Percentiles rank a stretch among this genome's conserved stretches.
phyloP scores from a whole-genome alignment of 306 rosid genomes.

The Chamaecrista fasciculata region DNA sequence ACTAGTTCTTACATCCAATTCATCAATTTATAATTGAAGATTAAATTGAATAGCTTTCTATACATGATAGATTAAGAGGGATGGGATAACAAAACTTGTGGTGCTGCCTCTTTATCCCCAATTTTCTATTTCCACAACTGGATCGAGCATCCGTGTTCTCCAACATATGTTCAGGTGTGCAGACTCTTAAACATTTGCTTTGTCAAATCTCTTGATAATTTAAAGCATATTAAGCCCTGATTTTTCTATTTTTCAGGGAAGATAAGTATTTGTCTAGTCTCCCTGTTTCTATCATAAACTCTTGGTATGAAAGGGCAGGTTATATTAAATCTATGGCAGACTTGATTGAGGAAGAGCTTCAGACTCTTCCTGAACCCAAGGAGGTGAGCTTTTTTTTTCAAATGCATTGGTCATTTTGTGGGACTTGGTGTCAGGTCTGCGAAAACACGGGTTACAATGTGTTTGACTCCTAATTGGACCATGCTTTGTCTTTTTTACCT shows the following conservation, averaged over 20 bases:
- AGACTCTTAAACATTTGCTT: slow-evolving; percentile 20
- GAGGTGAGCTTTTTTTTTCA: slow-evolving; percentile 63
- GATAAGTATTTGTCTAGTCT: slow-evolving; percentile 67
- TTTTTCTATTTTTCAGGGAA: slow-evolving; percentile 59
- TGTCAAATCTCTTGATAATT: slow-evolving; percentile 23
- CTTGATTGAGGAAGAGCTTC: slow-evolving; percentile 80
- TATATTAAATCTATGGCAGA: slow-evolving; percentile 91
- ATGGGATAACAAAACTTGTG: slow-evolving; percentile 87
- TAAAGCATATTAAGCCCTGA: slow-evolving; percentile 22
- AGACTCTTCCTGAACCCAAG: slow-evolving; percentile 56
- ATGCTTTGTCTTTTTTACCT: not conserved
- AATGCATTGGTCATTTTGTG: slow-evolving; percentile 10
- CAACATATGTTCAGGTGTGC: slow-evolving; percentile 68
- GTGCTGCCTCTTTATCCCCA: slow-evolving; percentile 97
- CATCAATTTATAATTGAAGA: slow-evolving; percentile 24
- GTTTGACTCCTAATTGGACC: slow-evolving; percentile 17
- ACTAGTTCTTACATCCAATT: slow-evolving; percentile 5
- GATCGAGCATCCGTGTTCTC: slow-evolving; percentile 90
- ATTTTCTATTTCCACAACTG: slow-evolving; percentile 98
- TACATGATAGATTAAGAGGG: slow-evolving; percentile 77
- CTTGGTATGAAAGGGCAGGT: slow-evolving; percentile 95
- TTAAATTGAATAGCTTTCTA: slow-evolving; percentile 21
- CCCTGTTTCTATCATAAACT: slow-evolving; percentile 90
- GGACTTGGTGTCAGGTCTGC: not conserved
- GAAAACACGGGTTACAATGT: slow-evolving; percentile 8